phyloP scores from a whole-genome alignment of 495 filamentous ascomycete species.

The Penicillium cataractarum region DNA sequence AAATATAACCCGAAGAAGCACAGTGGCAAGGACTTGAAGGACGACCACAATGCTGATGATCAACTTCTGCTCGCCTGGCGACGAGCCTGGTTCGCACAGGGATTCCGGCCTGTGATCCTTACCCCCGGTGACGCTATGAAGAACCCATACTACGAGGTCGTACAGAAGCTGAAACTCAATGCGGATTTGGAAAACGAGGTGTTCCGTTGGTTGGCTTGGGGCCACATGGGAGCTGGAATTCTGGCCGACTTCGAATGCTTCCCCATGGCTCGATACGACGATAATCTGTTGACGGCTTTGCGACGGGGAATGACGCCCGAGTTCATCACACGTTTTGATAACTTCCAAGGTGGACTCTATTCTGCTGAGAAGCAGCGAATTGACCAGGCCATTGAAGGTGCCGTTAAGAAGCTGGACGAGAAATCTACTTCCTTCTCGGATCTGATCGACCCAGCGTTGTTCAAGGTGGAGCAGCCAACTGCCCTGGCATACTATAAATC shows the following conservation, averaged over 20 bases:
- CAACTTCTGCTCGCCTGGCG: constrained; percentile 85
- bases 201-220: constrained; percentile 90
- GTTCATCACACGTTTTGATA: constrained; percentile 71
- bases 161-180: constrained; percentile 57
- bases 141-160: constrained; percentile 72
- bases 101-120: constrained; percentile 84
- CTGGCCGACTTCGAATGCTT: constrained; percentile 78
- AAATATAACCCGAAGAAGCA: constrained; percentile 42
- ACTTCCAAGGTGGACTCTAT: constrained; percentile 71
- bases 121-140: constrained; percentile 81
- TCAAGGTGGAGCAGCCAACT: constrained; percentile 66
- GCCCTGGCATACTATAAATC: constrained; percentile 80
- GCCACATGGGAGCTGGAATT: constrained; percentile 84
- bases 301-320: constrained; percentile 72
- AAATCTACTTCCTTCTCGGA: constrained; percentile 60
- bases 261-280: constrained; percentile 83
- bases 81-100: constrained; percentile 90
- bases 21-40: constrained; percentile 57
- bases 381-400: constrained; percentile 66
- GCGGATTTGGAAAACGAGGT: constrained; percentile 69
- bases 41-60: constrained; percentile 69
- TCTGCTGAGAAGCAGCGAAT: constrained; percentile 69
- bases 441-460: constrained; percentile 57
- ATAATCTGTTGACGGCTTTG: constrained; percentile 69
- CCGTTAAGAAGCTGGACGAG: constrained; percentile 59